These are phyloP conservation scores for Tardiomyces blankii DNA, from an alignment of 1,139 yeast genomes.

Conservation along the genomic window DNA sequence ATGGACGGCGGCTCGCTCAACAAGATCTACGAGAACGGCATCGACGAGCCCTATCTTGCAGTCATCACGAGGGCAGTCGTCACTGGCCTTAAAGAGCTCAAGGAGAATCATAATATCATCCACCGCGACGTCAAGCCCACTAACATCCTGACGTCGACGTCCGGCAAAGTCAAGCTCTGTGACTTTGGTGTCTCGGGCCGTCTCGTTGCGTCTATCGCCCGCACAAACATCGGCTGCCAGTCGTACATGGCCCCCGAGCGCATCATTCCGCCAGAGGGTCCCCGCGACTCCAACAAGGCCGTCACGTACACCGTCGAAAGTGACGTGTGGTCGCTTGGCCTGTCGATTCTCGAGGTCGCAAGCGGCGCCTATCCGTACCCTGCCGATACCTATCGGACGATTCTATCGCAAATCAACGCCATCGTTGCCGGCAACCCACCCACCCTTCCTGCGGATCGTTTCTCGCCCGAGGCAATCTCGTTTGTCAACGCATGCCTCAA, in stretches of 20 bases:
- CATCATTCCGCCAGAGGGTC: constrained; percentile 31
- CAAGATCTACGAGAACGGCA: constrained; percentile 70
- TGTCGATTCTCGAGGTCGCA: constrained; percentile 81
- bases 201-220: constrained; percentile 87
- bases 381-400: constrained; percentile 81
- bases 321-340: constrained; percentile 93
- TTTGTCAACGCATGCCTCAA: constrained; percentile 74
- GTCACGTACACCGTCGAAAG: constrained; percentile 86
- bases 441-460: constrained; percentile 43
- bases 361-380: constrained; percentile 93
- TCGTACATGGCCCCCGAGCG: constrained; percentile 99
- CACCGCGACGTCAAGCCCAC: constrained; percentile 98
- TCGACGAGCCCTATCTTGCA: constrained; percentile 72
- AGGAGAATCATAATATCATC: constrained; percentile 82
- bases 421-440: constrained; percentile 98
- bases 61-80: constrained; percentile 74
- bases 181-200: constrained; percentile 97
- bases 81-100: constrained; percentile 70
- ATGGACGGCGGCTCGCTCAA: constrained; percentile 98
- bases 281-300: constrained; percentile 37
- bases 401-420: constrained; percentile 87
- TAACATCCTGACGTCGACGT: constrained; percentile 65
- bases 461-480: constrained; percentile 65
- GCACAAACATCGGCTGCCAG: constrained; percentile 96
- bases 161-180: constrained; percentile 82